A percentile compares a stretch with the other conserved stretches of the same genome.
Evolutionary conservation across 106 monocot genomes (phyloP).

Genomic region (Agapanthus africanus): DNA sequence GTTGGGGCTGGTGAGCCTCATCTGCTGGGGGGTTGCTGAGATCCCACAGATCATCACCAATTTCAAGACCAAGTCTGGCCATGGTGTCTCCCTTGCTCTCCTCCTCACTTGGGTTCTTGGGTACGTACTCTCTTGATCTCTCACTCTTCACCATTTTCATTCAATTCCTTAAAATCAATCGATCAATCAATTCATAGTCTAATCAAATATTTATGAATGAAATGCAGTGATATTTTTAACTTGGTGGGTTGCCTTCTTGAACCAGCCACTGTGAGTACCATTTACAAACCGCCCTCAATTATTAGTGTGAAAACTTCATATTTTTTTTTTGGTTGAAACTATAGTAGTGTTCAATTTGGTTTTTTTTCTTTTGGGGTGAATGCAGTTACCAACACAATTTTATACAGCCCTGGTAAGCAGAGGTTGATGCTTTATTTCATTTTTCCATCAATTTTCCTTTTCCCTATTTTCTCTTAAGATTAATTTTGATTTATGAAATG

Average conservation of each 20-base stretch:
- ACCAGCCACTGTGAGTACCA: slow-evolving; percentile 45
- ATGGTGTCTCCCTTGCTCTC: slow-evolving; percentile 56
- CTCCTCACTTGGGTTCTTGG: slow-evolving; percentile 72
- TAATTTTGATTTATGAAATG: too few species aligned
- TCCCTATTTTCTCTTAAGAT: background rate
- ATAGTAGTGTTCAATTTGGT: background rate
- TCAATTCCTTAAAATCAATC: too few species aligned
- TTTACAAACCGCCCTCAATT: too few species aligned
- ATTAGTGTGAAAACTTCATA: too few species aligned
- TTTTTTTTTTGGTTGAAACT: too few species aligned
- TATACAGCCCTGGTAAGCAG: slow-evolving; percentile 59
- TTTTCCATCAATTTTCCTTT: background rate
- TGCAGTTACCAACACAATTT: slow-evolving; percentile 72
- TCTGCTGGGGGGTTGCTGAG: slow-evolving; percentile 63
- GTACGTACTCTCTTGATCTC: slow-evolving; percentile 11
- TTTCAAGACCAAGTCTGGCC: slow-evolving; percentile 64
- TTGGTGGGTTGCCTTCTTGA: slow-evolving; percentile 67
- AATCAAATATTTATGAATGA: background rate
- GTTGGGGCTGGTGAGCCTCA: slow-evolving; percentile 45
- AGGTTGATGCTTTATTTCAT: background rate
- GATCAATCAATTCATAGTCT: too few species aligned
- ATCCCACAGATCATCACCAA: slow-evolving; percentile 75
- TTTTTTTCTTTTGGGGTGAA: slow-evolving; percentile 15
- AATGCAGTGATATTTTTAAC: slow-evolving; percentile 63
- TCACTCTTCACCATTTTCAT: too few species aligned